phyloP scores from a whole-genome alignment of 345 rosid genomes.

The Populus ilicifolia region DNA sequence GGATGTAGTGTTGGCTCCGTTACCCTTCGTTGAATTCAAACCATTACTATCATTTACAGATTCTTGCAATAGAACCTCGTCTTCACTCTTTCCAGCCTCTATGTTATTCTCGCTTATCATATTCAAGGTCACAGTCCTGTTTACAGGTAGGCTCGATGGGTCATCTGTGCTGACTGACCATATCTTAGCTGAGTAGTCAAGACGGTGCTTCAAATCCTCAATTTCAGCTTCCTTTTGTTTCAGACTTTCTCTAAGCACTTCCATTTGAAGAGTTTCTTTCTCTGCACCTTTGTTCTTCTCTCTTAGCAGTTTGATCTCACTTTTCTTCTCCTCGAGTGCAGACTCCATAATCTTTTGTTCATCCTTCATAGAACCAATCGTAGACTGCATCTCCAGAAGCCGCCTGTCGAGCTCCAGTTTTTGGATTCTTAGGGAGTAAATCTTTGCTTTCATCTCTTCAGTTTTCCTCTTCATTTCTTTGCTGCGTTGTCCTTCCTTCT shows the following conservation, averaged over 20 bases:
- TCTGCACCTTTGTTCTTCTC: constrained; percentile 16
- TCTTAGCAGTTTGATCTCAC: constrained; percentile 37
- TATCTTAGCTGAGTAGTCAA: constrained; percentile 21
- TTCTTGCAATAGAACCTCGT: not conserved
- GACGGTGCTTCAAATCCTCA: constrained; percentile 38
- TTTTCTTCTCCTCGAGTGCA: constrained; percentile 43
- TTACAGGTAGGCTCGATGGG: constrained; percentile 16
- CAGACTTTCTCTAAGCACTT: constrained; percentile 35
- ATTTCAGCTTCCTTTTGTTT: constrained; percentile 51
- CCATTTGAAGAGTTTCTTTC: constrained; percentile 20
- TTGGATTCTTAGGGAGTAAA: constrained; percentile 36
- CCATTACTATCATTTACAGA: not conserved
- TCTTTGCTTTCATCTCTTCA: constrained; percentile 44
- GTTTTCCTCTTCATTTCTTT: constrained; percentile 40
- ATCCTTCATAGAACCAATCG: constrained; percentile 50
- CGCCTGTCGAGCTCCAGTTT: constrained; percentile 50
- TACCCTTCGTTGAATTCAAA: constrained; percentile 5
- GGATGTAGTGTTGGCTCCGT: constrained; percentile 1
- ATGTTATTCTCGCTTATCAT: constrained; percentile 5
- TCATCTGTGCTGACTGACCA: constrained; percentile 32
- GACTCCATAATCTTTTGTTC: constrained; percentile 45
- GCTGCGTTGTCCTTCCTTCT: constrained; percentile 48
- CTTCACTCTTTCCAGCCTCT: not conserved
- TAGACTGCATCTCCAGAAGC: constrained; percentile 49
- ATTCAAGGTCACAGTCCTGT: constrained; percentile 11